Evolutionary conservation across 345 rosid genomes (phyloP).

Genomic region (Erucastrum elatum): DNA sequence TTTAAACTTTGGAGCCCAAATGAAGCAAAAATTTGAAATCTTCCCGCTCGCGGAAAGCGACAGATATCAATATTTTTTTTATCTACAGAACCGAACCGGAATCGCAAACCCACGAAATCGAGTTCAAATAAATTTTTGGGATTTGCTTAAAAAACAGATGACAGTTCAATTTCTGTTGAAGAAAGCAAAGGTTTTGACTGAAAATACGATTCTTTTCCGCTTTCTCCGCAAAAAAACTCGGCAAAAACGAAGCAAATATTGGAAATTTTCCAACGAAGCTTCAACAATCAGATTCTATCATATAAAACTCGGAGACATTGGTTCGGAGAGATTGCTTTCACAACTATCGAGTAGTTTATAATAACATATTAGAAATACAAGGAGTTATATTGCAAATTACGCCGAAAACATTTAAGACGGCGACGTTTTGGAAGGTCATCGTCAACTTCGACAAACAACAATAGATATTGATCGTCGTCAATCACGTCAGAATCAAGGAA

Average conservation of each 20-base stretch:
- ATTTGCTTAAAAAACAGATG: neutral
- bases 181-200: neutral
- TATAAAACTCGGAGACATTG: neutral
- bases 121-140: neutral
- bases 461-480: constrained; percentile 32
- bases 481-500: constrained; percentile 21
- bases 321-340: neutral
- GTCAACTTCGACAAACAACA: constrained; percentile 26
- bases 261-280: neutral
- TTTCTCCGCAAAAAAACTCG: constrained; percentile 26
- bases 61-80: constrained; percentile 30
- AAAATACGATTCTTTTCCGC: neutral
- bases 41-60: constrained; percentile 32
- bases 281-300: constrained; percentile 1
- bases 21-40: constrained; percentile 30
- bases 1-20: constrained; percentile 35
- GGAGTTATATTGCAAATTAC: neutral
- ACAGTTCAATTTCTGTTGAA: neutral
- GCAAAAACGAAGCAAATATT: constrained; percentile 9
- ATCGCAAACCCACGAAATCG: constrained; percentile 26
- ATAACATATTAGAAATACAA: neutral
- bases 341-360: neutral
- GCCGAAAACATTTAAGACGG: neutral
- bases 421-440: constrained; percentile 25
- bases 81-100: constrained; percentile 38